Percentiles rank a stretch among this genome's conserved stretches.
Conservation (phyloP, 805 yeast species). For the Priceomyces fermenticarens region DNA sequence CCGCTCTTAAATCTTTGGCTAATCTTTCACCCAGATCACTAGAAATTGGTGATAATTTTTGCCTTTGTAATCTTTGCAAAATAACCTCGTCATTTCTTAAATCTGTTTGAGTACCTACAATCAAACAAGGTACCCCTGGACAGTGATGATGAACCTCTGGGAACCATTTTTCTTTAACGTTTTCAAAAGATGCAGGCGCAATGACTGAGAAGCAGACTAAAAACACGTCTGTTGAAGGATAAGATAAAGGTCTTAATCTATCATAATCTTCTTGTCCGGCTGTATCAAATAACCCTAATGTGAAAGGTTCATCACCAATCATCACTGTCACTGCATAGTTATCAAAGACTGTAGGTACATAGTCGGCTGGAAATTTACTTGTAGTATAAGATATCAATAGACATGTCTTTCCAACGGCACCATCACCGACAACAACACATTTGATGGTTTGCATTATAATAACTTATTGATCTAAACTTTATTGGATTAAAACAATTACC, state of each 20-base stretch:
- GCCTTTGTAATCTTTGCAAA: slow-evolving; percentile 85
- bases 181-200: slow-evolving; percentile 95
- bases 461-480: too few relatives aligned
- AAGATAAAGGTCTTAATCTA: slow-evolving; percentile 91
- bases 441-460: slow-evolving; percentile 65
- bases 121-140: slow-evolving; percentile 96
- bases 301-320: slow-evolving; percentile 98
- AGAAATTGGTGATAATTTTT: slow-evolving; percentile 81
- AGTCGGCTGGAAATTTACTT: slow-evolving; percentile 95
- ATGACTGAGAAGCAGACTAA: slow-evolving; percentile 94
- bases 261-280: slow-evolving; percentile 99
- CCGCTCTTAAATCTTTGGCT: slow-evolving; percentile 92
- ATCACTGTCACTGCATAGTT: slow-evolving; percentile 92
- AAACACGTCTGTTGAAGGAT: slow-evolving; percentile 96
- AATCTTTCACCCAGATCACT: slow-evolving; percentile 87
- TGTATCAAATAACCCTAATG: slow-evolving; percentile 95
- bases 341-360: slow-evolving; percentile 98
- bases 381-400: slow-evolving; percentile 93
- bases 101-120: slow-evolving; percentile 96
- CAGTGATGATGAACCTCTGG: slow-evolving; percentile 97
- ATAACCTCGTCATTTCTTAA: slow-evolving; percentile 90
- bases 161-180: slow-evolving; percentile 97
- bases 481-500: too few relatives aligned
- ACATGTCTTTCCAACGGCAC: slow-evolving; percentile 99
- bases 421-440: slow-evolving; percentile 99